Percentiles rank a stretch among this genome's conserved stretches.
These are phyloP conservation scores for Colletotrichum chrysophilum DNA, from an alignment of 2,329 filamentous ascomycete genomes.

Conservation along the genomic window DNA sequence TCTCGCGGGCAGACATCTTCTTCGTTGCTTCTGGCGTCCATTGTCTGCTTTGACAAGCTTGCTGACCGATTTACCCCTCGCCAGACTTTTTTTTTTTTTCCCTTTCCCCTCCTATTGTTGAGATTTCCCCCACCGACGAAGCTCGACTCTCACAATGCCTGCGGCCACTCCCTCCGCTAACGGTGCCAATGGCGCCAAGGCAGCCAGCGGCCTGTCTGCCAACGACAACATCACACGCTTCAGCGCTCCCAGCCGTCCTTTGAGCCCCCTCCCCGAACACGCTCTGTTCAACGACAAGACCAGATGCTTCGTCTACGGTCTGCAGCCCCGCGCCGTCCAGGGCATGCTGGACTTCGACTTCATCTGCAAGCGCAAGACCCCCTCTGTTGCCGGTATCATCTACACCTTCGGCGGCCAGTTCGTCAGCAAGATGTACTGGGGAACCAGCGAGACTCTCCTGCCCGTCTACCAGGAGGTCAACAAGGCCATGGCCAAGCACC, in stretches of 20 bases:
- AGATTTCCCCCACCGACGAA: conserved; percentile 15
- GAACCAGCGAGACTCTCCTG: conserved; percentile 97
- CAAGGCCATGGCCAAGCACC: conserved; percentile 96
- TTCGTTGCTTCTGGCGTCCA: conserved; percentile 16
- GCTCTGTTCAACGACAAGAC: conserved; percentile 99
- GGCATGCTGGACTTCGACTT: conserved; percentile 99
- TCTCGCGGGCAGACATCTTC: conserved; percentile 14
- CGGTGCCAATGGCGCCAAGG: conserved; percentile 52
- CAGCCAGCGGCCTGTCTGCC: conserved; percentile 66
- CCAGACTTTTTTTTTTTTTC: conserved; percentile 22
- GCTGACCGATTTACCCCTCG: conserved; percentile 20
- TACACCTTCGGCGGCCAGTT: conserved; percentile 99
- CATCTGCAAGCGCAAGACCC: conserved; percentile 98
- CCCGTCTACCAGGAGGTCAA: conserved; percentile 95
- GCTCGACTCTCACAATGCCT: conserved; percentile 54
- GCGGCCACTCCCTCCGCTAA: conserved; percentile 43
- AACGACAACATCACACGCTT: conserved; percentile 99
- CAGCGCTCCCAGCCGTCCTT: conserved; percentile 85
- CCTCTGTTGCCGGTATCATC: conserved; percentile 98
- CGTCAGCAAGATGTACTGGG: conserved; percentile 99
- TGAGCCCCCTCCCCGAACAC: conserved; percentile 87
- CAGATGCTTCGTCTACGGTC: conserved; percentile 99
- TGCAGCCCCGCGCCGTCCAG: conserved; percentile 92
- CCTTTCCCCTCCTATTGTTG: conserved; percentile 1
- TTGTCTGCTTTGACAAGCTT: conserved; percentile 22